phyloP scores from a whole-genome alignment of 495 filamentous ascomycete species.

The Trichocladium uniseriatum region DNA sequence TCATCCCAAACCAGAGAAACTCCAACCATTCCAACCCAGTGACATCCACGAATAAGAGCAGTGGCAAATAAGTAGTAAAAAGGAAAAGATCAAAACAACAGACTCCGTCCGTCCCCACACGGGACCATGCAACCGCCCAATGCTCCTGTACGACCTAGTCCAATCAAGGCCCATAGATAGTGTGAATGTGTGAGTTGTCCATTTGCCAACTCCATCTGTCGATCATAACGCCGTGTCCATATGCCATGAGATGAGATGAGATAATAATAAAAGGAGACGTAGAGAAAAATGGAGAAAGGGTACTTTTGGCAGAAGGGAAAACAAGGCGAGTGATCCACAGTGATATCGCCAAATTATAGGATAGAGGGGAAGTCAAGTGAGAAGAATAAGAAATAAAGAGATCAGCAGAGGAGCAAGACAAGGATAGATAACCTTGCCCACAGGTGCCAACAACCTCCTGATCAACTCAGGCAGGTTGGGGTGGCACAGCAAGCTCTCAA shows the following conservation, averaged over 20 bases:
- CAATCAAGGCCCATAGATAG: neutral
- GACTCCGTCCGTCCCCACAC: conserved; percentile 6
- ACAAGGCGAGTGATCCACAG: neutral
- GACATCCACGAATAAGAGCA: neutral
- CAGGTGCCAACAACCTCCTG: too few species aligned
- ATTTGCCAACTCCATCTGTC: neutral
- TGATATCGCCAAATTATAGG: neutral
- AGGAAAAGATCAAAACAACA: neutral
- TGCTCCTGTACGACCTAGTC: neutral
- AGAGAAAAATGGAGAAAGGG: neutral
- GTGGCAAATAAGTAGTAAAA: neutral
- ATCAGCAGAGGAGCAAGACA: neutral
- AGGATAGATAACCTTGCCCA: neutral
- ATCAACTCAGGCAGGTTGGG: too few species aligned
- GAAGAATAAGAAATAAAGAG: neutral
- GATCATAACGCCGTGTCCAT: conserved; percentile 1
- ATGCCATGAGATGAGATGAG: neutral
- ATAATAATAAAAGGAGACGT: neutral
- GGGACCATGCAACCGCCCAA: conserved; percentile 5
- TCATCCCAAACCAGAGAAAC: neutral
- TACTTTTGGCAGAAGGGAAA: neutral
- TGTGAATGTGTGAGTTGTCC: too few species aligned
- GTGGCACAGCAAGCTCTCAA: neutral
- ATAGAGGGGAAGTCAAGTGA: neutral
- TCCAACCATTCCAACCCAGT: neutral